Evolutionary conservation across 2,329 filamentous ascomycete species (phyloP), one percentile per base, ranked within the genome.

Genomic region (Hymenoscyphus repandus): DNA sequence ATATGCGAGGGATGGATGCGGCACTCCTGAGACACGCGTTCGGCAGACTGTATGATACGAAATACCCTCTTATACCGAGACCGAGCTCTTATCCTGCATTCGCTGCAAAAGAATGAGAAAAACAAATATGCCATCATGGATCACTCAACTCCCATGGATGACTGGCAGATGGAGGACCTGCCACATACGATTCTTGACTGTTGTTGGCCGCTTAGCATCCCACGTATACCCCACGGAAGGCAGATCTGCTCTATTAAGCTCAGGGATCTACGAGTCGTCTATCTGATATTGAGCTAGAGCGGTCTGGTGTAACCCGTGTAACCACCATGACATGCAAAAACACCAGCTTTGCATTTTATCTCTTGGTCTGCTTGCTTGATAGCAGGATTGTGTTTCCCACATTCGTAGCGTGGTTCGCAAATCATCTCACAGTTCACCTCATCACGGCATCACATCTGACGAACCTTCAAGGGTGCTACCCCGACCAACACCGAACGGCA

Each of bases 141-240:
- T 22, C 17, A 22, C n/a, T n/a, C n/a, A n/a, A n/a, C n/a, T n/a
- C n/a, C n/a, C 20, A 34, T 36, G 20, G 10, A 15, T 38, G 47
- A 37, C 34, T 18, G 41, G 22, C 38, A 22, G 34, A 27, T 46
- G 41, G 49, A 47, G 51, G 40, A 46, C 48, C 33, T 54, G 45
- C 48, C 45, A 38, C 39, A 54, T 53, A 40, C 34, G 44, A 46
- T 41, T 15, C 17, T 20, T 20, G 6, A 20, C 40, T 34, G 39
- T n/a, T n/a, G 32, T 33, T 50, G 42, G 47, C 17, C 37, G 33
- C 47, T 53, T 51, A 47, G 43, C 45, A 53, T 45, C 50, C 47
- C 43, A 53, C 53, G 32, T 52, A 52, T 52, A 50, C 50, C 49
- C 50, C 49, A 52, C 53, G 48, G 30, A 32, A 32, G 17, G 10